Evolutionary conservation across 768 basidiomycete genomes (phyloP).

Genomic region (Exidia glandulosa): DNA sequence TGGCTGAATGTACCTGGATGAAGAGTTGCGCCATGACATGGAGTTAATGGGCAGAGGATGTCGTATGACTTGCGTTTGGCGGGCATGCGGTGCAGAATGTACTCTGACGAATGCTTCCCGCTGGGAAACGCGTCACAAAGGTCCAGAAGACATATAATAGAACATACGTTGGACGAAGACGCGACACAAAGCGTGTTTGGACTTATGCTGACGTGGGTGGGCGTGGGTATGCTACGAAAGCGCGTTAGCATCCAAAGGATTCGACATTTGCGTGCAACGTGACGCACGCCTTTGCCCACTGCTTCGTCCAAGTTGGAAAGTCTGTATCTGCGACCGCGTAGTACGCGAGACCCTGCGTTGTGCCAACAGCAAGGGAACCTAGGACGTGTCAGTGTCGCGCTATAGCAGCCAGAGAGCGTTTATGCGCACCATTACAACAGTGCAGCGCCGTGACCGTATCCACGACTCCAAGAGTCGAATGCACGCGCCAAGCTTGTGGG

Average conservation of each 20-base stretch:
- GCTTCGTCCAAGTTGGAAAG: slow-evolving; percentile 70
- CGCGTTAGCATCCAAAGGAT: background rate
- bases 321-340: slow-evolving; percentile 75
- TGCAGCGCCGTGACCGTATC: slow-evolving; percentile 52
- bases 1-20: slow-evolving; percentile 44
- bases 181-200: slow-evolving; percentile 28
- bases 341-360: slow-evolving; percentile 46
- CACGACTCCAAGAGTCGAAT: slow-evolving; percentile 66
- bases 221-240: background rate
- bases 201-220: slow-evolving; percentile 5
- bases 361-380: slow-evolving; percentile 72
- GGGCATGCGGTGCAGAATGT: slow-evolving; percentile 63
- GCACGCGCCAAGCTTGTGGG: slow-evolving; percentile 61
- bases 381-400: slow-evolving; percentile 4
- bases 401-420: background rate
- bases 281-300: slow-evolving; percentile 59
- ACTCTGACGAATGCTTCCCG: slow-evolving; percentile 45
- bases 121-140: slow-evolving; percentile 34
- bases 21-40: slow-evolving; percentile 62
- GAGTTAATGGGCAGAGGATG: slow-evolving; percentile 68
- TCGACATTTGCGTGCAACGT: background rate
- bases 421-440: slow-evolving; percentile 55
- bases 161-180: slow-evolving; percentile 41
- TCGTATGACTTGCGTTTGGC: slow-evolving; percentile 52
- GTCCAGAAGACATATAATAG: slow-evolving; percentile 68